These are phyloP conservation scores for Ogataea henricii DNA, from an alignment of 805 yeast genomes.

Conservation along the genomic window DNA sequence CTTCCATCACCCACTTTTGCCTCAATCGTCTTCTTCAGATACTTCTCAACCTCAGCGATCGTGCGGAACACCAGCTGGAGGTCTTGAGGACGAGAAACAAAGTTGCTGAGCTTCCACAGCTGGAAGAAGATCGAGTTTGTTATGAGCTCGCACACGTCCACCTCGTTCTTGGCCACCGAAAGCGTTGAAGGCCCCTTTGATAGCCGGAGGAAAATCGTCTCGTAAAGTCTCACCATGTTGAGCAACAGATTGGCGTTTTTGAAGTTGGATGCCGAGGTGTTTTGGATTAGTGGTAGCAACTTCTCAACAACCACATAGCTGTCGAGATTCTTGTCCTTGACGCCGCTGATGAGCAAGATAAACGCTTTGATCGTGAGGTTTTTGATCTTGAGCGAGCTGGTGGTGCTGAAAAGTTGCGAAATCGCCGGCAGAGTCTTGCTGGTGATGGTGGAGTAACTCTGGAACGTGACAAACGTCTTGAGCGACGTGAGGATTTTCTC, in stretches of 20 bases:
- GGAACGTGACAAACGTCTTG: slow-evolving; percentile 35
- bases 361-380: slow-evolving; percentile 65
- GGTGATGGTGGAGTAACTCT: slow-evolving; percentile 58
- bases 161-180: slow-evolving; percentile 27
- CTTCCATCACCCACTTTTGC: slow-evolving; percentile 15
- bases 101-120: slow-evolving; percentile 36
- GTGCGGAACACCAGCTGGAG: slow-evolving; percentile 22
- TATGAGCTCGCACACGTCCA: slow-evolving; percentile 32
- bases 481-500: slow-evolving; percentile 35
- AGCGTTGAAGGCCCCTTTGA: slow-evolving; percentile 23
- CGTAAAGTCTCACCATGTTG: slow-evolving; percentile 34
- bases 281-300: slow-evolving; percentile 69
- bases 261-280: slow-evolving; percentile 36
- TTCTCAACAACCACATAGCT: slow-evolving; percentile 72
- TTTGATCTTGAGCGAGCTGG: slow-evolving; percentile 81
- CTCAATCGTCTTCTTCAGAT: slow-evolving; percentile 20
- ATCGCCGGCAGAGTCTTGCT: slow-evolving; percentile 74
- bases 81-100: slow-evolving; percentile 26
- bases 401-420: slow-evolving; percentile 74
- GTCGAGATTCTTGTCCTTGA: slow-evolving; percentile 59
- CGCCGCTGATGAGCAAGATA: slow-evolving; percentile 47
- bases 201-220: slow-evolving; percentile 31
- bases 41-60: slow-evolving; percentile 21
- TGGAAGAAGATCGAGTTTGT: slow-evolving; percentile 36
- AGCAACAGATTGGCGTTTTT: slow-evolving; percentile 32